Evolutionary conservation across 1,284 basidiomycete genomes (phyloP).

Genomic region (Phylloporus sp.): DNA sequence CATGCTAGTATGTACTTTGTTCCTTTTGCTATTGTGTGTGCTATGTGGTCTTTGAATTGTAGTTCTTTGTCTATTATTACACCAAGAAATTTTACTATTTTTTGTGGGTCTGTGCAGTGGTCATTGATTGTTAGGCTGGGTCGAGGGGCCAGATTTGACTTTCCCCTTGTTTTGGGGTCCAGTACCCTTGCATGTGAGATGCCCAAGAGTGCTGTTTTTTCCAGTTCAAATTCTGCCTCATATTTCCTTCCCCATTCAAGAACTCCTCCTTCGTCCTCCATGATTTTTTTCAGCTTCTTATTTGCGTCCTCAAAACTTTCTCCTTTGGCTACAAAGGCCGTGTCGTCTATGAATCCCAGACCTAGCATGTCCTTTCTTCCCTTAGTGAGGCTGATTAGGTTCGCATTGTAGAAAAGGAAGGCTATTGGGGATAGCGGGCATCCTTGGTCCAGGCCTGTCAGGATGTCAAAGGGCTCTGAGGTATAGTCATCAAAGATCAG

Average conservation of each 20-base stretch:
- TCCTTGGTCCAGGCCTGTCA: not conserved
- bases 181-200: not conserved
- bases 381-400: not conserved
- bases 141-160: too few species aligned
- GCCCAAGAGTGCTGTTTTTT: not conserved
- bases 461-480: not conserved
- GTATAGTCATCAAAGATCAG: not conserved
- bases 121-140: too few species aligned
- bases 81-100: too few species aligned
- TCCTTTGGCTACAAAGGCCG: not conserved
- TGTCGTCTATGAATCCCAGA: not conserved
- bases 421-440: not conserved
- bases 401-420: not conserved
- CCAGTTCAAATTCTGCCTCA: too few species aligned
- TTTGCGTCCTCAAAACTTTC: too few species aligned
- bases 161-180: too few species aligned
- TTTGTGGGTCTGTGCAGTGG: too few species aligned
- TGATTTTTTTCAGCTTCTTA: too few species aligned
- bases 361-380: not conserved
- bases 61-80: too few species aligned
- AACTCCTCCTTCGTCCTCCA: too few species aligned
- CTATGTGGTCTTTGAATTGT: too few species aligned
- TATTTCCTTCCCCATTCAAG: too few species aligned
- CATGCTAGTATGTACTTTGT: not conserved
- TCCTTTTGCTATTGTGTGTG: not conserved